Evolutionary conservation across 495 filamentous ascomycete genomes (phyloP).

Genomic region (Gamarada debralockiae): DNA sequence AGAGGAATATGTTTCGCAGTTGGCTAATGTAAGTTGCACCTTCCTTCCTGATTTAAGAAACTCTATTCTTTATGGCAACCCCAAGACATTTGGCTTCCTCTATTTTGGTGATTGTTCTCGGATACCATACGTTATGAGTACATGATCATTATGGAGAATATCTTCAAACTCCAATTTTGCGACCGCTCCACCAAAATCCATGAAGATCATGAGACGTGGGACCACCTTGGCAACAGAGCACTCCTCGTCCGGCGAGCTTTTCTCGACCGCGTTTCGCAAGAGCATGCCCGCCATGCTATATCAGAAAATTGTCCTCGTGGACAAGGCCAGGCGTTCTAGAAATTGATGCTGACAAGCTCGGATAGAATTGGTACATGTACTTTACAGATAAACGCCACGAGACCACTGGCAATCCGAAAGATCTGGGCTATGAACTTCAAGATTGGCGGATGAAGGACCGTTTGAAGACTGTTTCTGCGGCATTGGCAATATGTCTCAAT

Average conservation of each 20-base stretch:
- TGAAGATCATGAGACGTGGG: too few relatives aligned
- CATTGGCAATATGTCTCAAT: slow-evolving; percentile 90
- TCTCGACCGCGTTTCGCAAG: too few relatives aligned
- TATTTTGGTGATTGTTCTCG: too few relatives aligned
- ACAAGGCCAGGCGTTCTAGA: neutral
- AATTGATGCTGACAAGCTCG: slow-evolving; percentile 1
- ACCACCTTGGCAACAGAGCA: too few relatives aligned
- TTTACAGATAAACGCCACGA: slow-evolving; percentile 97
- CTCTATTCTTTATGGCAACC: neutral
- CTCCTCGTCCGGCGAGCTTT: too few relatives aligned
- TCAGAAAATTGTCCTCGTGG: neutral
- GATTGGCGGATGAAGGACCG: slow-evolving; percentile 98
- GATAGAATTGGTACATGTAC: slow-evolving; percentile 96
- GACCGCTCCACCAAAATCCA: too few relatives aligned
- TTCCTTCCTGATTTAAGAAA: slow-evolving; percentile 20
- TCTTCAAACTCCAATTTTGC: too few relatives aligned
- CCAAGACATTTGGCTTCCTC: too few relatives aligned
- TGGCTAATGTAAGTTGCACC: slow-evolving; percentile 47
- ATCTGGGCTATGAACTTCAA: slow-evolving; percentile 54
- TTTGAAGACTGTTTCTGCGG: slow-evolving; percentile 93
- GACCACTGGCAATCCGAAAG: slow-evolving; percentile 86
- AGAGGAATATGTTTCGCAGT: slow-evolving; percentile 56
- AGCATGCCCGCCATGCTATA: too few relatives aligned
- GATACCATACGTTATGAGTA: too few relatives aligned
- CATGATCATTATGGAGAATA: too few relatives aligned